Evolutionary conservation across 2,329 filamentous ascomycete species (phyloP).

Genomic region (Thelonectria blattea): DNA sequence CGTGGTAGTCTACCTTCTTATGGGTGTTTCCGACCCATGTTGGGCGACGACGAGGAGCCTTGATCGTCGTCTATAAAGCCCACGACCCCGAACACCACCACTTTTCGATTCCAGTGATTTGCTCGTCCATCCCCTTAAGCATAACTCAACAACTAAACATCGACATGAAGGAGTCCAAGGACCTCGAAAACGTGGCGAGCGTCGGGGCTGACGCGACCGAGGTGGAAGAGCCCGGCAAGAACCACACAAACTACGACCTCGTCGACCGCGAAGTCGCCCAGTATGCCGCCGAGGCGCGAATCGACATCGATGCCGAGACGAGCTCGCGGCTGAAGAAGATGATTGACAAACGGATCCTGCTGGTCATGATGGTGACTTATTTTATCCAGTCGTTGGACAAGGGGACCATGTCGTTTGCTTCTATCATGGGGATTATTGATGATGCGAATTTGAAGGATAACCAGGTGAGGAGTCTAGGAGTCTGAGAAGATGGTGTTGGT

Average conservation of each 20-base stretch:
- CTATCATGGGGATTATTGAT: constrained; percentile 65
- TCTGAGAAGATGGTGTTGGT: too few relatives aligned
- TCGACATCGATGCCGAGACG: constrained; percentile 65
- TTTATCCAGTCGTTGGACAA: constrained; percentile 75
- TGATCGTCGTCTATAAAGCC: neutral
- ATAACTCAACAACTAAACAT: neutral
- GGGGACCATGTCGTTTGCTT: constrained; percentile 68
- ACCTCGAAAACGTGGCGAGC: neutral
- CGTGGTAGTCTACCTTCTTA: neutral
- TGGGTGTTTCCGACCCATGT: neutral
- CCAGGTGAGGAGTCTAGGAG: constrained; percentile 17
- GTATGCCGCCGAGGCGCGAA: constrained; percentile 63
- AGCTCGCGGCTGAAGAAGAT: constrained; percentile 65
- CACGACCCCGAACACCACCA: too few relatives aligned
- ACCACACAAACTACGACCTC: constrained; percentile 51
- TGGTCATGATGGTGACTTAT: constrained; percentile 76
- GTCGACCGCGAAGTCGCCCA: constrained; percentile 72
- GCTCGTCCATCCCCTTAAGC: neutral
- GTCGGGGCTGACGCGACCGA: constrained; percentile 28
- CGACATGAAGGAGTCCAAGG: constrained; percentile 11
- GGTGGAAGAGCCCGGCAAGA: constrained; percentile 44
- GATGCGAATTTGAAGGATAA: constrained; percentile 50
- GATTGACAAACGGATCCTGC: constrained; percentile 72
- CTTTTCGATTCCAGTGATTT: neutral
- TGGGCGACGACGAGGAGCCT: neutral